phyloP scores from a whole-genome alignment of 2,329 filamentous ascomycete species.

The Monosporascus sp. region DNA sequence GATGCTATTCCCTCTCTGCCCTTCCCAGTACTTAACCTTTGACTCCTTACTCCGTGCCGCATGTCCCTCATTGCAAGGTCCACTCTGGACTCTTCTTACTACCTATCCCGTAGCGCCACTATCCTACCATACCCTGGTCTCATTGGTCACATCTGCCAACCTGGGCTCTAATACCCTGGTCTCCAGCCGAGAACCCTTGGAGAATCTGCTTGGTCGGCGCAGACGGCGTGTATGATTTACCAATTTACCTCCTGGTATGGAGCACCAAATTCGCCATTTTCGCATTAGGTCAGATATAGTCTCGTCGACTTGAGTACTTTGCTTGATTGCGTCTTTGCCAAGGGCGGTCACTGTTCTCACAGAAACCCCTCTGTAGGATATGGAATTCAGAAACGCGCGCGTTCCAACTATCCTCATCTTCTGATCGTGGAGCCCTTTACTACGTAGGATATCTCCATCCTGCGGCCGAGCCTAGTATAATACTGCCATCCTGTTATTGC shows the following conservation, averaged over 20 bases:
- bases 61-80: neutral
- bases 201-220: neutral
- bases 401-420: constrained; percentile 9
- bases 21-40: neutral
- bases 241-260: neutral
- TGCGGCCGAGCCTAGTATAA: constrained; percentile 3
- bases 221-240: neutral
- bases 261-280: neutral
- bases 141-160: neutral
- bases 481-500: constrained; percentile 6
- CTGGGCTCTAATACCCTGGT: neutral
- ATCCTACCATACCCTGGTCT: neutral
- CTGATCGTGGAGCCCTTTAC: constrained; percentile 9
- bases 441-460: constrained; percentile 9
- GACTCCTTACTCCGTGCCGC: neutral
- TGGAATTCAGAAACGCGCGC: neutral
- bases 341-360: too few relatives aligned
- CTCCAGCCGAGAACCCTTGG: neutral
- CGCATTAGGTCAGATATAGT: neutral
- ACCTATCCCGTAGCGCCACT: neutral
- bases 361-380: too few relatives aligned
- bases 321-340: too few relatives aligned
- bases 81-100: neutral
- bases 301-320: neutral
- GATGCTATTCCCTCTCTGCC: neutral